Evolutionary conservation across 2,329 filamentous ascomycete species (phyloP), one percentile per base, ranked within the genome.

Genomic region (Penicillium sclerotiorum): DNA sequence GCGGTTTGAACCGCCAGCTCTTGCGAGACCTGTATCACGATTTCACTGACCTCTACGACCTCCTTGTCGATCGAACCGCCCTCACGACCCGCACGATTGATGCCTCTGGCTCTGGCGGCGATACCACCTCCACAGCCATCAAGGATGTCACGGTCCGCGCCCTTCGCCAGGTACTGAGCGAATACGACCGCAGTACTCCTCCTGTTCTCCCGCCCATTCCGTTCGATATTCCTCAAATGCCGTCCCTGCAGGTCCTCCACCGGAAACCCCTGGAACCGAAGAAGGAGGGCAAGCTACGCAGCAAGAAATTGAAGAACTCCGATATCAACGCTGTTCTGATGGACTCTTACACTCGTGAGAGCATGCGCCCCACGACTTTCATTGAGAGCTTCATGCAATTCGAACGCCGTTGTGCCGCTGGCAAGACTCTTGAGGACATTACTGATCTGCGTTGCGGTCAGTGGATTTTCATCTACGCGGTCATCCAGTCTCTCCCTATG

Each of bases 171-270:
- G 82, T 96, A 11, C 79, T 96, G 56, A 86, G 83, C 58, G 93
- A 97, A 71, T 96, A 91, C 64, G 94, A 99, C 67, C 84, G 88
- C 52, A 93, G 89, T 8, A 89, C 87, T 12, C 90, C 93, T 1
- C 94, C 94, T 0, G 91, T 97, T 0, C 83, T 93, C 51, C 94
- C 94, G 0, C 90, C 93, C 0, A 85, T 97, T 47, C 93, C 94
- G 0, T 97, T 93, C 64, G 93, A 97, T 66, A 78, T 90, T 4
- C 93, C 94, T 2, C 81, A 86, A 57, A 72, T 95, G 20, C 93
- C 93, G 1, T 81, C 80, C 1, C 80, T 95, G 61, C 78, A 80
- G 25, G 77, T 83, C 1, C 79, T 90, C 15, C 79, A 86, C 48
- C 79, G 83, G 33, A 87, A 84, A 36, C 79, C 79, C 1, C 77